Base-by-base conservation (phyloP, 371 early-diverging fungal genomes). In the Rhizopus sp. region DNA sequence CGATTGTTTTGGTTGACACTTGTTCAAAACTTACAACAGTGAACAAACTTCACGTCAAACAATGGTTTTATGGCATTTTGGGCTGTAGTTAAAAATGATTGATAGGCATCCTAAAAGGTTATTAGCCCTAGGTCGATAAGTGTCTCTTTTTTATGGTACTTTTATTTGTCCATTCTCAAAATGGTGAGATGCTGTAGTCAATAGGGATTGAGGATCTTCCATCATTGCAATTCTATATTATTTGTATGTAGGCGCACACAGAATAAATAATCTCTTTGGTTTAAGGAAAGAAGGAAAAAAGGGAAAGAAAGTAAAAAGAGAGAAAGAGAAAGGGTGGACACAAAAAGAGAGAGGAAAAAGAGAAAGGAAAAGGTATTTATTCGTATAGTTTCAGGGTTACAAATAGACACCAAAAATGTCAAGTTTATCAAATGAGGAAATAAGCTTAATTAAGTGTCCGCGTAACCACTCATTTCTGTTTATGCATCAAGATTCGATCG, bases 1-100 rank as follows among this genome's bases (percentile, higher is more conserved):
- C 6, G 42, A 1, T 17, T 7, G 7, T 13, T 42, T 42, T 42
- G 10, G 13, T 42, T 13, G 13, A 38, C 4, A 13, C 4, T 23
- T 4, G 42, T 44, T 39, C 7, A 38, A 51, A 48, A 54, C 66
- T 66, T 54, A 68, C 69, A 61, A 39, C 49, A 44, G 42, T 64
- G 69, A 35, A 68, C 60, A 59, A 68, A 68, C 55, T 64, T 68
- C 13, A 64, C 54, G 33, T 61, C 61, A 61, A 61, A 57, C 10
- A 68, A 40, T 4, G 64, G 58, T 23, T 46, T 54, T 29, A 68
- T 46, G 15, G 65, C 57, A 39, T 47, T 51, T 34, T 64, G 64
- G 3, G 69, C 65, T 38, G 62, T 57, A 31, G 65, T 40, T 34
- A 68, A 35, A 47, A 60, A 68, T 29, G 50, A 33, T 32, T 33